phyloP scores from a whole-genome alignment of 108 stramenopile species.

The Schizochytrium sp. region DNA sequence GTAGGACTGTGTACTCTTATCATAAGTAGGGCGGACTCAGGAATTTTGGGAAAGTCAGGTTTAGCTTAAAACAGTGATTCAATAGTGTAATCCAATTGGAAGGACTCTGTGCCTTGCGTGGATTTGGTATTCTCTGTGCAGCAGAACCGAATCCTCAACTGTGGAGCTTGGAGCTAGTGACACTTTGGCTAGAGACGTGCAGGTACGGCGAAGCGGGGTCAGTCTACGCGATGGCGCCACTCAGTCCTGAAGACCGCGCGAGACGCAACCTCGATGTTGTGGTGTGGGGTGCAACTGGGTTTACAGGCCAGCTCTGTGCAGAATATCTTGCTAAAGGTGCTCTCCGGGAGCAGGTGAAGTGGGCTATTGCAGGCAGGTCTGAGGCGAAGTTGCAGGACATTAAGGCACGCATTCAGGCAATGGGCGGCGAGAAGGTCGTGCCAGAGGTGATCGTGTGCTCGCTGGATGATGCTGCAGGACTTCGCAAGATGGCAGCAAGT shows the following conservation, averaged over 20 bases:
- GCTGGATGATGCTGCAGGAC: not conserved
- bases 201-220: not conserved
- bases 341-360: not conserved
- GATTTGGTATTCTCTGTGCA: no score
- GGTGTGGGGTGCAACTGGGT: conserved; percentile 58
- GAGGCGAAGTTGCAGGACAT: conserved; percentile 4
- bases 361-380: conserved; percentile 25
- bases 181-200: no score
- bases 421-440: not conserved
- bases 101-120: no score
- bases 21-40: no score
- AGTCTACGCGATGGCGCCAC: not conserved
- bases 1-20: no score
- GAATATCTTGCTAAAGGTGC: not conserved
- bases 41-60: no score
- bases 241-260: not conserved
- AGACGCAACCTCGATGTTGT: conserved; percentile 6
- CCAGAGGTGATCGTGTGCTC: conserved; percentile 35
- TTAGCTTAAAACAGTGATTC: no score
- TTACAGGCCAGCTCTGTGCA: conserved; percentile 14
- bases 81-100: no score
- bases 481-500: not conserved
- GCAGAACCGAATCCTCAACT: no score
- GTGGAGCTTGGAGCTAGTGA: no score
- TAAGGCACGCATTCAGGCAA: not conserved